Evolutionary conservation across 1,284 basidiomycete genomes (phyloP).

Genomic region (Kalmanozyma brasiliensis): DNA sequence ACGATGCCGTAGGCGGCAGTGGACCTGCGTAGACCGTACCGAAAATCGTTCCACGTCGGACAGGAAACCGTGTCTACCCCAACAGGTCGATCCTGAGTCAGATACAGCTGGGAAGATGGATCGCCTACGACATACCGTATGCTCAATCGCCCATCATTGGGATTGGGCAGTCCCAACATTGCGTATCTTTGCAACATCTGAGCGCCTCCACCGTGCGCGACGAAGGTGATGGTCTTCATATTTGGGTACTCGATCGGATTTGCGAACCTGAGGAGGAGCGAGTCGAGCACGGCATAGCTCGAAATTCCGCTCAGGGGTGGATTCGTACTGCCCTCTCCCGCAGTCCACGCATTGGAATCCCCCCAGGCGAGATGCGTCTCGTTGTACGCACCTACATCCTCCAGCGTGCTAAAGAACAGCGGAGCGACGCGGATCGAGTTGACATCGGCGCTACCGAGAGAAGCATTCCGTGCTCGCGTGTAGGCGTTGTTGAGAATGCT

Average conservation of each 20-base stretch:
- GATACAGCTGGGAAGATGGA: conserved; percentile 55
- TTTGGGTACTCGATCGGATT: conserved; percentile 41
- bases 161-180: conserved; percentile 34
- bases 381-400: conserved; percentile 35
- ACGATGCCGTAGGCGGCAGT: conserved; percentile 19
- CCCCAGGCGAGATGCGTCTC: conserved; percentile 44
- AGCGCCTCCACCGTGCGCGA: conserved; percentile 60
- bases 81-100: conserved; percentile 53
- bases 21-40: conserved; percentile 46
- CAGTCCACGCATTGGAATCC: conserved; percentile 55
- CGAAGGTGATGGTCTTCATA: conserved; percentile 57
- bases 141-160: conserved; percentile 13
- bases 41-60: conserved; percentile 48
- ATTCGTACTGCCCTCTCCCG: conserved; percentile 42
- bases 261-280: conserved; percentile 33
- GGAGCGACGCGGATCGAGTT: conserved; percentile 56
- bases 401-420: conserved; percentile 50
- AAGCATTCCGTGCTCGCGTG: conserved; percentile 20
- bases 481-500: conserved; percentile 41
- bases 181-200: conserved; percentile 58
- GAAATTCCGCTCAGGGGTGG: conserved; percentile 26
- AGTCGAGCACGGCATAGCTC: conserved; percentile 42
- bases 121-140: conserved; percentile 57
- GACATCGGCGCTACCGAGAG: conserved; percentile 14
- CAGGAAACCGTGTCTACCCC: conserved; percentile 28